Conservation (phyloP, 2,329 filamentous ascomycete species). For the Lomentospora prolificans region DNA sequence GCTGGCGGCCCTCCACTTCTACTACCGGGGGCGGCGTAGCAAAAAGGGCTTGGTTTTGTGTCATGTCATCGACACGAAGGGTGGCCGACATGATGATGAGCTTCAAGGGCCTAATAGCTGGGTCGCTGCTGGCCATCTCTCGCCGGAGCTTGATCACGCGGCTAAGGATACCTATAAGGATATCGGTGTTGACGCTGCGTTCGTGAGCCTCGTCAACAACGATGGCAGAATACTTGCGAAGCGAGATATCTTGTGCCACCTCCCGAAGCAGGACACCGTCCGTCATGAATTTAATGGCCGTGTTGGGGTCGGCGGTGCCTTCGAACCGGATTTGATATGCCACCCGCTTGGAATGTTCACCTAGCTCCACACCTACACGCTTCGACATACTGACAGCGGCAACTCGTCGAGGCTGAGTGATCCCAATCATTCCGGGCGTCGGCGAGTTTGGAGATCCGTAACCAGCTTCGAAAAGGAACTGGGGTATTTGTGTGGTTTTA, state of each 20-base stretch:
- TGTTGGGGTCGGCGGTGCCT: slow-evolving; percentile 67
- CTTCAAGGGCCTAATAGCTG: slow-evolving; percentile 68
- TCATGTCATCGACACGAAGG: slow-evolving; percentile 80
- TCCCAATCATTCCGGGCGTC: slow-evolving; percentile 83
- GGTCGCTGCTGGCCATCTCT: slow-evolving; percentile 62
- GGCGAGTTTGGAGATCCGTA: slow-evolving; percentile 71
- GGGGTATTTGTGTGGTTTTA: slow-evolving; percentile 94
- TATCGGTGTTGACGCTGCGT: slow-evolving; percentile 93
- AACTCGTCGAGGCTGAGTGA: slow-evolving; percentile 90
- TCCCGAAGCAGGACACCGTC: slow-evolving; percentile 92
- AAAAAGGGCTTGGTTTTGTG: slow-evolving; percentile 74
- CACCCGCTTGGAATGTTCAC: slow-evolving; percentile 64
- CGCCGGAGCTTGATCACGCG: slow-evolving; percentile 78
- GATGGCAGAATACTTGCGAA: slow-evolving; percentile 85
- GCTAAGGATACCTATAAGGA: slow-evolving; percentile 94
- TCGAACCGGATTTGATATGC: slow-evolving; percentile 96
- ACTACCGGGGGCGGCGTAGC: slow-evolving; percentile 69
- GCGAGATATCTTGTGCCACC: slow-evolving; percentile 76
- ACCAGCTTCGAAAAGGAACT: slow-evolving; percentile 90
- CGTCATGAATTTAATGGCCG: slow-evolving; percentile 97
- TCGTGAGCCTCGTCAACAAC: slow-evolving; percentile 97
- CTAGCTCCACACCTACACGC: slow-evolving; percentile 78
- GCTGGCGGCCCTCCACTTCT: slow-evolving; percentile 84
- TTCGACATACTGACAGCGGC: slow-evolving; percentile 96
- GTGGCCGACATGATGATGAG: slow-evolving; percentile 98